Evolutionary conservation across 2,329 filamentous ascomycete species (phyloP), one percentile per base, ranked within the genome.

Genomic region (Pseudogymnoascus sp.): DNA sequence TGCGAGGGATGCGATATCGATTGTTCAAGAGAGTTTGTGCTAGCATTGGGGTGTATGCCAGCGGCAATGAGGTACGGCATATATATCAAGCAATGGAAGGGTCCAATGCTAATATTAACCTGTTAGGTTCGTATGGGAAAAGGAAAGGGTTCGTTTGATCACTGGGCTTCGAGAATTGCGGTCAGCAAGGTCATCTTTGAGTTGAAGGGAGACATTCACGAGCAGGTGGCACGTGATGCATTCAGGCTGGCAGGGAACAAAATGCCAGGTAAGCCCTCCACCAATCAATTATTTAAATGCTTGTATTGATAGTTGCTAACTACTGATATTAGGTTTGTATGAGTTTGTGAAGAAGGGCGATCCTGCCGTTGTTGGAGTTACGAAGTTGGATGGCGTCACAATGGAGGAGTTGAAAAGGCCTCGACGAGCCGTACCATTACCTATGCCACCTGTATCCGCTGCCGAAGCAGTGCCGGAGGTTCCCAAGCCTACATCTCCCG

Each of bases 341-440:
- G 92, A 97, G 73, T 96, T 97, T 73, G 92, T 97, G 35, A 91
- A 88, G 80, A 97, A 91, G 77, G 92, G 91, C 6, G 94, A 97
- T 70, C 82, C 92, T 2, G 86, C 94, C 0, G 84, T 96, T 38
- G 93, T 99, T 73, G 94, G 94, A 31, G 86, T 97, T 66, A 97
- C 92, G 18, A 97, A 96, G 76, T 77, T 99, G 62, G 85, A 82
- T 38, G 92, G 92, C 7, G 75, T 96, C 28, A 96, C 92, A 21
- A 76, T 93, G 71, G 91, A 93, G 69, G 87, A 89, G 44, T 78
- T 99, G 73, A 94, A 91, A 80, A 85, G 86, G 70, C 90, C 92
- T 59, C 84, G 92, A 76, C 84, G 86, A 73, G 81, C 85, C 71
- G 75, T 90, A 66, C 81, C 84, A 35, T 77, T 62, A 28, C 60